Conservation (phyloP, 139 green algal species). For the Volvox reticuliferus region DNA sequence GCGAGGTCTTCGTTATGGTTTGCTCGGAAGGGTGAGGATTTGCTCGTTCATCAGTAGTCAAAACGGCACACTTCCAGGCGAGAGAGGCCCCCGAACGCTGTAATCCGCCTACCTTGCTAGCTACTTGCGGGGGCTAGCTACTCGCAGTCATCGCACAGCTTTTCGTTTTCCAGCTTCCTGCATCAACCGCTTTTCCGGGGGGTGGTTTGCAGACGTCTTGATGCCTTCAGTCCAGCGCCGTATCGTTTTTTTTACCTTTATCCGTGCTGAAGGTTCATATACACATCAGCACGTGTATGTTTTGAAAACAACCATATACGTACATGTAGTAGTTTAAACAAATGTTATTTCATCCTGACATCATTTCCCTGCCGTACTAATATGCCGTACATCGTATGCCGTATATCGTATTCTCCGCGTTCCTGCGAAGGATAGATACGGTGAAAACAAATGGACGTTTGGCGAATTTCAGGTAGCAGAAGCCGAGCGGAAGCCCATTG, state of each 20-base stretch:
- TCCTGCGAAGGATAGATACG: neutral
- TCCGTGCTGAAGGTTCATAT: neutral
- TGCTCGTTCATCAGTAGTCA: too few species aligned
- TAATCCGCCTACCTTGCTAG: too few species aligned
- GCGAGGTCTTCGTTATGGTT: neutral
- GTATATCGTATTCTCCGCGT: neutral
- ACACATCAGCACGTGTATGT: neutral
- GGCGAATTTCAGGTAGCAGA: constrained; percentile 7
- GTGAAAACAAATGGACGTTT: neutral
- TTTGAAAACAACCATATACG: neutral
- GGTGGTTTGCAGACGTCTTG: too few species aligned
- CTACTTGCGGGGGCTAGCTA: too few species aligned
- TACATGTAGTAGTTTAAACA: neutral
- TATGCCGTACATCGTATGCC: too few species aligned
- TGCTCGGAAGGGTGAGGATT: neutral
- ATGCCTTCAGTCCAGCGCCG: neutral
- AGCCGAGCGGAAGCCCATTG: neutral
- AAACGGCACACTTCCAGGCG: too few species aligned
- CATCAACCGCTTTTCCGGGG: too few species aligned
- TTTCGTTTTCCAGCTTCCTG: too few species aligned
- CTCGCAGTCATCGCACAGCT: too few species aligned
- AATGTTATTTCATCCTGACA: neutral
- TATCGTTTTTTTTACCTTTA: neutral
- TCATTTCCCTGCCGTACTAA: neutral
- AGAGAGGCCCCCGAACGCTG: too few species aligned